Evolutionary conservation across 371 early-diverging fungal species (phyloP).

Genomic region (Saksenaea oblongispora): DNA sequence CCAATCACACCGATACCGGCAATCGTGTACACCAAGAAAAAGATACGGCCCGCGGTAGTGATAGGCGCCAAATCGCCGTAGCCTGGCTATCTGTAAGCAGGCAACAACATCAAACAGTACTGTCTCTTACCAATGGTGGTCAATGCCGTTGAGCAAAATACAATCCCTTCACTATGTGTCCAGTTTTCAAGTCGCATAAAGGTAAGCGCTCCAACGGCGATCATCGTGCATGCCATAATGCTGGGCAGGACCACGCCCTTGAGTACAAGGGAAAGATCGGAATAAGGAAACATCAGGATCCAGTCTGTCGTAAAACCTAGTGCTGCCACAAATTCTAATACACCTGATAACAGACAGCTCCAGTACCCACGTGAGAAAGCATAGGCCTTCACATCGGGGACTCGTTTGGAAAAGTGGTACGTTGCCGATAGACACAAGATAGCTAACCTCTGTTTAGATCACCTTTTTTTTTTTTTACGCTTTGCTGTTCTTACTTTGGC

Average conservation of each 20-base stretch:
- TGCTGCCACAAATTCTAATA: slow-evolving; percentile 3
- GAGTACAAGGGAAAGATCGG: slow-evolving; percentile 10
- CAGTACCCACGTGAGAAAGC: slow-evolving; percentile 23
- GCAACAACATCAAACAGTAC: background rate
- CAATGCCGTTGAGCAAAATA: slow-evolving; percentile 22
- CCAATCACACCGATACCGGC: slow-evolving; percentile 19
- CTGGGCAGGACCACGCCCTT: slow-evolving; percentile 18
- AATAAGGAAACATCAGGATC: slow-evolving; percentile 12
- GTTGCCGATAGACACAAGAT: background rate
- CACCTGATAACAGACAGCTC: slow-evolving; percentile 16
- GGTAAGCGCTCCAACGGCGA: slow-evolving; percentile 11
- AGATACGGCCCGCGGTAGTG: slow-evolving; percentile 12
- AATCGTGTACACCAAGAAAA: slow-evolving; percentile 18
- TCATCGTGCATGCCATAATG: slow-evolving; percentile 14
- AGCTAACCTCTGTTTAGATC: background rate
- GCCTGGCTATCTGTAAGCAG: background rate
- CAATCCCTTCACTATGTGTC: slow-evolving; percentile 19
- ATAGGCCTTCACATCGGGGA: background rate
- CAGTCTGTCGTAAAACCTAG: slow-evolving; percentile 17
- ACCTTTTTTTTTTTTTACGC: background rate
- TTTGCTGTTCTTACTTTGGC: slow-evolving; percentile 15
- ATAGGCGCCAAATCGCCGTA: slow-evolving; percentile 24
- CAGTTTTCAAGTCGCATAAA: slow-evolving; percentile 20
- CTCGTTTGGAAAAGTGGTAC: slow-evolving; percentile 1
- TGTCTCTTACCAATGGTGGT: slow-evolving; percentile 18